phyloP scores from a whole-genome alignment of 2,329 filamentous ascomycete genomes.

The Aspergillus aculeatus region DNA sequence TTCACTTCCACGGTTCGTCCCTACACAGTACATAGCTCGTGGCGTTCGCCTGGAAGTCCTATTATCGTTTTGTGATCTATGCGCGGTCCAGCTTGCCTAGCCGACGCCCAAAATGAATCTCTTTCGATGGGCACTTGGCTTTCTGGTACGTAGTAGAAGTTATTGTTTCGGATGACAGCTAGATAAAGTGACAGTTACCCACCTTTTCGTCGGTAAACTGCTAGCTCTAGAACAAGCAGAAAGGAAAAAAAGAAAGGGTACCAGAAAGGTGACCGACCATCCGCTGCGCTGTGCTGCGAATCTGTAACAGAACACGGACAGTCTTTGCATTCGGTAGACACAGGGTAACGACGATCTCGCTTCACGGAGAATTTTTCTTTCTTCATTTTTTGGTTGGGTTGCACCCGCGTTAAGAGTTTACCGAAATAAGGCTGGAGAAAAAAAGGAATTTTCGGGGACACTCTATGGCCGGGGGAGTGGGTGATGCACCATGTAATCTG shows the following conservation, averaged over 20 bases:
- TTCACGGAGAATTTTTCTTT: neutral
- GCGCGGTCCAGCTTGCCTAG: neutral
- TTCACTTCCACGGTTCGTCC: neutral
- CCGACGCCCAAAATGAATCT: neutral
- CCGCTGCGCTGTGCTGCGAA: slow-evolving; percentile 9
- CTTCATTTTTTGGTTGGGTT: neutral
- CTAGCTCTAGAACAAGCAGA: neutral
- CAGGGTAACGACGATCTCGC: neutral
- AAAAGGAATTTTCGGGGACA: neutral
- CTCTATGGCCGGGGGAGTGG: neutral
- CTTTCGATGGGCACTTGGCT: too few species aligned
- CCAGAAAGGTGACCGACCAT: neutral
- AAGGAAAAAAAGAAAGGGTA: neutral
- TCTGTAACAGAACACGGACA: neutral
- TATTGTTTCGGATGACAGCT: neutral
- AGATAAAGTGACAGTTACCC: neutral
- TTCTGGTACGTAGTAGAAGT: neutral
- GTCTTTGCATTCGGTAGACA: neutral
- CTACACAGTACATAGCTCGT: neutral
- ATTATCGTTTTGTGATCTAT: neutral
- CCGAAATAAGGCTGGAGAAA: neutral
- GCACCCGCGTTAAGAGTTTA: neutral
- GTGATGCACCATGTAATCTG: neutral
- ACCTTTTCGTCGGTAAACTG: neutral
- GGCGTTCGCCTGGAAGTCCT: neutral